Percentiles rank a stretch among this genome's conserved stretches.
phyloP scores from a whole-genome alignment of 768 basidiomycete species.

The Cyclocybe aegerita region DNA sequence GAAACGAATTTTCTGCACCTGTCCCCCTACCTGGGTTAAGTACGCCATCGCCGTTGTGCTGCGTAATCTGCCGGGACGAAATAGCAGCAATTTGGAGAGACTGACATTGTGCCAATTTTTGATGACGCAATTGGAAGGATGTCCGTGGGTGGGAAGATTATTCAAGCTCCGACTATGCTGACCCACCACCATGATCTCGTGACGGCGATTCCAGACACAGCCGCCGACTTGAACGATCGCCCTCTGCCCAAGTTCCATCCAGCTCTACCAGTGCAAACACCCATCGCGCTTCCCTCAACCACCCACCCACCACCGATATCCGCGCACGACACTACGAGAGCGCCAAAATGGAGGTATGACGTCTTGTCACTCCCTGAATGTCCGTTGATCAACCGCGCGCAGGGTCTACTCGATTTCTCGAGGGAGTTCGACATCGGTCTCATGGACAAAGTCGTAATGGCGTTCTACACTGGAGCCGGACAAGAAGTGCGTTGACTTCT shows the following conservation, averaged over 20 bases:
- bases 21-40: no score
- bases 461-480: conserved; percentile 85
- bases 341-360: conserved; percentile 49
- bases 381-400: conserved; percentile 21
- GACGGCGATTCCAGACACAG: conserved; percentile 20
- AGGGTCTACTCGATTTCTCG: conserved; percentile 93
- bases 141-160: no score
- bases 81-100: no score
- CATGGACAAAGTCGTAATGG: conserved; percentile 91
- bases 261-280: conserved; percentile 19
- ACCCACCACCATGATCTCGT: conserved; percentile 28
- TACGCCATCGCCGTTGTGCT: no score
- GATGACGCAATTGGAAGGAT: no score
- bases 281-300: conserved; percentile 19
- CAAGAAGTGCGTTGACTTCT: conserved; percentile 60
- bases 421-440: conserved; percentile 90
- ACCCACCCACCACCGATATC: conserved; percentile 16
- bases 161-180: conserved; percentile 19
- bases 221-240: conserved; percentile 26
- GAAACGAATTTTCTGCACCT: no score
- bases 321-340: conserved; percentile 14
- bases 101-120: no score
- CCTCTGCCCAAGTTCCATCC: conserved; percentile 43
- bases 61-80: no score
- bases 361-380: conserved; percentile 5